phyloP scores from a whole-genome alignment of 257 asterid genomes.

The Avicennia marina region DNA sequence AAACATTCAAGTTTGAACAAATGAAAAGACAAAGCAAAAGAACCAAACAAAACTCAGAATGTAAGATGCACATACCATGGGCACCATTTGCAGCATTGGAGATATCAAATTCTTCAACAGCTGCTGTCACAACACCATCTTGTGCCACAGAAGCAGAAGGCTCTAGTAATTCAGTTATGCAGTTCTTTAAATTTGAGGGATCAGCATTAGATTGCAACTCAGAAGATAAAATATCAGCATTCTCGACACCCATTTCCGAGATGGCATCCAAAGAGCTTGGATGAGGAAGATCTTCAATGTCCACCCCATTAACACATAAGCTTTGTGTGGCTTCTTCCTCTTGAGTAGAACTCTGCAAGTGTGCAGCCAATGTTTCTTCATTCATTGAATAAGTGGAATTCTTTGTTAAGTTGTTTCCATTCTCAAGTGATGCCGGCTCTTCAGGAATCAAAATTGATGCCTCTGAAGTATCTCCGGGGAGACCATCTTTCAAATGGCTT shows the following conservation, averaged over 20 bases:
- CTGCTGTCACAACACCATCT: conserved; percentile 20
- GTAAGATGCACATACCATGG: conserved; percentile 46
- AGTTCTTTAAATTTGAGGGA: conserved; percentile 47
- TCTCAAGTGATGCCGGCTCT: conserved; percentile 37
- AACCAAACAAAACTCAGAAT: background rate
- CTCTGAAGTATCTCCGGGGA: conserved; percentile 29
- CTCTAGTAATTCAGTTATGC: conserved; percentile 44
- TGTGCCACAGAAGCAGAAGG: conserved; percentile 29
- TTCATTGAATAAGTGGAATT: conserved; percentile 22
- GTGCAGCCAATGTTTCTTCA: conserved; percentile 30
- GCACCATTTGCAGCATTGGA: conserved; percentile 34
- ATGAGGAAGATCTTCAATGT: conserved; percentile 38
- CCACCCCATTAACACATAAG: conserved; percentile 31
- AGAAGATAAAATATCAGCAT: conserved; percentile 39
- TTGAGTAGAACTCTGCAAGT: conserved; percentile 29
- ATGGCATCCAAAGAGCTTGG: conserved; percentile 42
- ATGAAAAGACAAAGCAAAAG: background rate
- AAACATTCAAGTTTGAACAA: conserved; percentile 12
- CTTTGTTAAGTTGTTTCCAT: conserved; percentile 28
- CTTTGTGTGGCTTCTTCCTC: conserved; percentile 38
- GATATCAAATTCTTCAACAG: conserved; percentile 40
- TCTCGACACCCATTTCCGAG: conserved; percentile 55
- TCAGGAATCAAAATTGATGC: conserved; percentile 34
- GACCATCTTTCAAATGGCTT: conserved; percentile 26
- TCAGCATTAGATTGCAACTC: conserved; percentile 59